These are phyloP conservation scores for Leishmania lainsoni DNA, from an alignment of 208 protist species.

Conservation along the genomic window DNA sequence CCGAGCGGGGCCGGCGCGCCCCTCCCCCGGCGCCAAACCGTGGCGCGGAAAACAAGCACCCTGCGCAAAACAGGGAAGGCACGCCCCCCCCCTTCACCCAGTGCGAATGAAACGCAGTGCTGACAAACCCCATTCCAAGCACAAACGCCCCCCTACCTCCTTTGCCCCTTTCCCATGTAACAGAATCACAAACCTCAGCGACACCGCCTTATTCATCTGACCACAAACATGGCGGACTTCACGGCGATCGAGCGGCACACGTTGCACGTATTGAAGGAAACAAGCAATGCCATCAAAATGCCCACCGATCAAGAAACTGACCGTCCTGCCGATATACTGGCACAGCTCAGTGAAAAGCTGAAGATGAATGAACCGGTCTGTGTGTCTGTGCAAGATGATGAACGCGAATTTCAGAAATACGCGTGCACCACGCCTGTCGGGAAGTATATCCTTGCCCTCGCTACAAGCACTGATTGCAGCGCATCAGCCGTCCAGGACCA, in stretches of 20 bases:
- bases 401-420: constrained; percentile 4
- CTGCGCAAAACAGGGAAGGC: background rate
- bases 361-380: constrained; percentile 12
- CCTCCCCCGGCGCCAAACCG: too few relatives aligned
- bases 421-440: constrained; percentile 14
- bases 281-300: background rate
- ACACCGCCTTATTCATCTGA: background rate
- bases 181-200: background rate
- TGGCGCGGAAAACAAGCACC: background rate
- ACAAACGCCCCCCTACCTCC: too few relatives aligned
- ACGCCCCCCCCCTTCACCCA: too few relatives aligned
- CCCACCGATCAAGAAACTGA: background rate
- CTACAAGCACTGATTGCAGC: background rate
- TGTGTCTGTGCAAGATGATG: background rate
- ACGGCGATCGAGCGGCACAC: background rate
- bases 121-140: background rate
- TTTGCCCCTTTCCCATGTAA: background rate
- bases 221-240: background rate
- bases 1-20: background rate
- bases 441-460: constrained; percentile 12
- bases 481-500: constrained; percentile 3
- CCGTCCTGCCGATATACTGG: background rate
- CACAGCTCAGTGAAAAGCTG: constrained; percentile 10
- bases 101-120: background rate
- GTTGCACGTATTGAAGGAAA: background rate